Base-by-base conservation (phyloP, 208 protist species). In the Acanthamoeba rhysodes region DNA sequence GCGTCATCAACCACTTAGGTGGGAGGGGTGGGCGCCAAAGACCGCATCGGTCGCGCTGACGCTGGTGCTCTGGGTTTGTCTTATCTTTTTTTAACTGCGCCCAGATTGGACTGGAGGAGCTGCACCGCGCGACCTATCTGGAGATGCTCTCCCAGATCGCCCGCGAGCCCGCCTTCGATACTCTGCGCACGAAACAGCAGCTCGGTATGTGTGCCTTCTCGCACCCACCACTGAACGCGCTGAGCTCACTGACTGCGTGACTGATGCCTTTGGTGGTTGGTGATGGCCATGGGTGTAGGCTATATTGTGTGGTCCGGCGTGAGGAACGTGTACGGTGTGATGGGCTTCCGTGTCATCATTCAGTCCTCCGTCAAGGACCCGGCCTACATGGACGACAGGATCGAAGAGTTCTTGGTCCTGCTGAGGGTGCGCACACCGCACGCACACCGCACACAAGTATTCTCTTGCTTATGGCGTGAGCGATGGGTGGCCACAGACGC, bases 291-390 rank as follows among this genome's bases (percentile, higher is more conserved):
- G 16, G 29, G 4, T 7, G 90, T 14, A 95, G 93, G 93, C 18
- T 95, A 95, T 9, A 84, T 95, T 4, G 93, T 95, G 34, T 95
- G 93, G 93, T 66, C 45, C 32, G 93, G 93, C 6, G 70, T 72
- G 76, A 29, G 93, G 32, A 90, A 74, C 32, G 93, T 90, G 27
- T 95, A 90, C 57, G 93, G 93, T 14, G 93, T 95, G n/a, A 57
- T 45, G 32, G 93, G 76, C 62, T 90, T 95, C 93, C 78, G 78
- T 24, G 91, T 95, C 93, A 85, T 95, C 93, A 95, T 95, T 24
- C 93, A 95, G 59, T 95, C 93, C 4, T 90, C 93, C 16, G 22
- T 48, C 32, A 84, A 95, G 74, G 93, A 95, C 45, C 93, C 93
- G 22, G 53, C 68, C 48, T 88, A 95, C 93, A 12, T 95, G n/a